A percentile compares a stretch with the other conserved stretches of the same genome.
These are phyloP conservation scores for Saururus chinensis DNA, from an alignment of 164 flowering plant genomes.

Conservation along the genomic window DNA sequence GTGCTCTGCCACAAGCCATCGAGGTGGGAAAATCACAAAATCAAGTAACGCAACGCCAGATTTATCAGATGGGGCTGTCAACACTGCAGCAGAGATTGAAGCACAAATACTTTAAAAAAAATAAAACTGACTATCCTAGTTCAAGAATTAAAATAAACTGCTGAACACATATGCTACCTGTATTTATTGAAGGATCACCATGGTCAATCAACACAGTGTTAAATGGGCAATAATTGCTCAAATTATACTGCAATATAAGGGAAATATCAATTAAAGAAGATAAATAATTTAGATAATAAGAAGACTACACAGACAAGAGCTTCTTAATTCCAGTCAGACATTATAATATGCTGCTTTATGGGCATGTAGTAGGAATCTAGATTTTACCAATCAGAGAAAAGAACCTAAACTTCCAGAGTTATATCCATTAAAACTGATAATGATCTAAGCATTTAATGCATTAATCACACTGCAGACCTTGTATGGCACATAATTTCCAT, in stretches of 20 bases:
- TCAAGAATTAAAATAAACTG: neutral
- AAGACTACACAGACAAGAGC: neutral
- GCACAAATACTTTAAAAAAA: too few relatives aligned
- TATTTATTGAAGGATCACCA: conserved; percentile 89
- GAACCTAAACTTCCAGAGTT: neutral
- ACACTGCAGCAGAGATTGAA: conserved; percentile 31
- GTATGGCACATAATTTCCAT: conserved; percentile 93
- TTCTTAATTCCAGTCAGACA: neutral
- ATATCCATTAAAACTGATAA: neutral
- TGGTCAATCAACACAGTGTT: conserved; percentile 86
- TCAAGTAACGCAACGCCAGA: conserved; percentile 96
- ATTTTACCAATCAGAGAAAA: neutral
- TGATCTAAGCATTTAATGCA: neutral
- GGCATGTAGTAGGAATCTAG: neutral
- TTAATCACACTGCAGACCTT: conserved; percentile 37
- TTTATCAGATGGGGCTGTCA: conserved; percentile 90
- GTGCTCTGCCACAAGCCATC: conserved; percentile 96
- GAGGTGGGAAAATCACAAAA: conserved; percentile 92
- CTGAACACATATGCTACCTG: conserved; percentile 33
- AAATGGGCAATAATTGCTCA: conserved; percentile 80
- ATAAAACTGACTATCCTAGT: neutral
- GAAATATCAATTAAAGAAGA: neutral
- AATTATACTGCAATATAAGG: conserved; percentile 64
- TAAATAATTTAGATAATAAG: neutral
- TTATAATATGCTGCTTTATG: too few relatives aligned